Percentiles rank a stretch among this genome's conserved stretches.
These are phyloP conservation scores for Apiospora pterosperma DNA, from an alignment of 2,329 filamentous ascomycete species.

Conservation along the genomic window DNA sequence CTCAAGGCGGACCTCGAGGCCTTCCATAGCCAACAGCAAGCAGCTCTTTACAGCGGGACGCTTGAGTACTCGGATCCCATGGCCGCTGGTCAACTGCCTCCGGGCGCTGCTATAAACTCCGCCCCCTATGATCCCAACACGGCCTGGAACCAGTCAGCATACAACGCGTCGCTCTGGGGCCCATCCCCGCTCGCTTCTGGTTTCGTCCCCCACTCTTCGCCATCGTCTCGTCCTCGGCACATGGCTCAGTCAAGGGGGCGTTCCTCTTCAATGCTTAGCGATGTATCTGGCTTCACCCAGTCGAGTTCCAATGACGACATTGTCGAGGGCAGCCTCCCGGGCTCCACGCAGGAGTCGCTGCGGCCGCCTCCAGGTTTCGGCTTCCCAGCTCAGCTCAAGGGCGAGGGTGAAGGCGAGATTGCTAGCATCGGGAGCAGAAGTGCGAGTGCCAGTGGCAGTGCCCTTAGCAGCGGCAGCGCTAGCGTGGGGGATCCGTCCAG, in stretches of 20 bases:
- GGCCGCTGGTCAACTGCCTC: slow-evolving; percentile 14
- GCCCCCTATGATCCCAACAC: slow-evolving; percentile 24
- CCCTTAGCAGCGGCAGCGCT: slow-evolving; percentile 40
- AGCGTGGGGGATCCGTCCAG: slow-evolving; percentile 52
- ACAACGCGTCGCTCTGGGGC: slow-evolving; percentile 28
- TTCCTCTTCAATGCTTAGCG: slow-evolving; percentile 65
- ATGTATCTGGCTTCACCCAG: slow-evolving; percentile 65
- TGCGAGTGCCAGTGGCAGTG: slow-evolving; percentile 42
- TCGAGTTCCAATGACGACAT: slow-evolving; percentile 50
- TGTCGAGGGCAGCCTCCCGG: background rate
- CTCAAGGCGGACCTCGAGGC: slow-evolving; percentile 34
- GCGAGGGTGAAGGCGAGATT: slow-evolving; percentile 21
- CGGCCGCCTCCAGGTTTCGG: slow-evolving; percentile 23
- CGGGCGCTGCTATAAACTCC: slow-evolving; percentile 6
- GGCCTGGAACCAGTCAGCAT: slow-evolving; percentile 29
- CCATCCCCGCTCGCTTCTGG: slow-evolving; percentile 34
- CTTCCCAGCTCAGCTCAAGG: slow-evolving; percentile 21
- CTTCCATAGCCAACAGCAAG: slow-evolving; percentile 31
- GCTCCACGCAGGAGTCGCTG: slow-evolving; percentile 21
- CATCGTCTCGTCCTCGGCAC: slow-evolving; percentile 27
- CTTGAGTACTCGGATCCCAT: slow-evolving; percentile 25
- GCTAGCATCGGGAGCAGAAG: slow-evolving; percentile 39
- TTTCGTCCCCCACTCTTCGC: slow-evolving; percentile 30
- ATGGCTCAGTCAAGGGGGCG: slow-evolving; percentile 44
- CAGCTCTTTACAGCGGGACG: slow-evolving; percentile 28